Conservation (phyloP, 352 stramenopile species). For the Phytopythium litorale region DNA sequence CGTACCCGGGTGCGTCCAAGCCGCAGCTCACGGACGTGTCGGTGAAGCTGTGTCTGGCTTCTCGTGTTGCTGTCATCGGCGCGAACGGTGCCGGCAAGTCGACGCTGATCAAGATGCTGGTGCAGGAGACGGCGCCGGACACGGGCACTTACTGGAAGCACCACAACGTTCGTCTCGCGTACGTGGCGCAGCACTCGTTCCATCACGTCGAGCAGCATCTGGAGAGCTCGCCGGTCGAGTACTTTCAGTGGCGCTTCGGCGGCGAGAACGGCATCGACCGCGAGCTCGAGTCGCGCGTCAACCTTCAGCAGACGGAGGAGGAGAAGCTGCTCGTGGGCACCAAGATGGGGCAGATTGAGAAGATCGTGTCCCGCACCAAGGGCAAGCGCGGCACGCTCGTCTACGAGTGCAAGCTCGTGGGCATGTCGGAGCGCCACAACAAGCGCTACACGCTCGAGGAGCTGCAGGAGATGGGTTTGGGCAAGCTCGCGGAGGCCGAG, state of each 20-base stretch:
- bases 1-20: slow-evolving; percentile 79
- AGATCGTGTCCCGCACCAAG: slow-evolving; percentile 90
- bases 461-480: slow-evolving; percentile 61
- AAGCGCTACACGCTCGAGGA: slow-evolving; percentile 67
- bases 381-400: slow-evolving; percentile 68
- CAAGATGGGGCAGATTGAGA: slow-evolving; percentile 89
- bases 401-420: slow-evolving; percentile 90
- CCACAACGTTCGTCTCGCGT: slow-evolving; percentile 93
- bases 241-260: slow-evolving; percentile 97
- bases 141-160: slow-evolving; percentile 78
- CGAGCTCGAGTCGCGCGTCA: slow-evolving; percentile 85
- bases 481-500: slow-evolving; percentile 57
- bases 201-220: slow-evolving; percentile 97
- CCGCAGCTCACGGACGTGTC: slow-evolving; percentile 92
- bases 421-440: slow-evolving; percentile 59
- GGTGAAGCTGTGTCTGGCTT: slow-evolving; percentile 94
- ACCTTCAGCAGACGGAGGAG: slow-evolving; percentile 91
- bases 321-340: slow-evolving; percentile 91
- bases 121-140: slow-evolving; percentile 75
- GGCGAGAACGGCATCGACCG: slow-evolving; percentile 94
- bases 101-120: slow-evolving; percentile 97
- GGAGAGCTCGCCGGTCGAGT: slow-evolving; percentile 93
- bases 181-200: slow-evolving; percentile 97
- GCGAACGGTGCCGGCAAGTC: slow-evolving; percentile 97
- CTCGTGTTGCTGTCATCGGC: slow-evolving; percentile 95